Evolutionary conservation across 768 basidiomycete species (phyloP), one percentile per base, ranked within the genome.

Genomic region (Agrocybe pediades): DNA sequence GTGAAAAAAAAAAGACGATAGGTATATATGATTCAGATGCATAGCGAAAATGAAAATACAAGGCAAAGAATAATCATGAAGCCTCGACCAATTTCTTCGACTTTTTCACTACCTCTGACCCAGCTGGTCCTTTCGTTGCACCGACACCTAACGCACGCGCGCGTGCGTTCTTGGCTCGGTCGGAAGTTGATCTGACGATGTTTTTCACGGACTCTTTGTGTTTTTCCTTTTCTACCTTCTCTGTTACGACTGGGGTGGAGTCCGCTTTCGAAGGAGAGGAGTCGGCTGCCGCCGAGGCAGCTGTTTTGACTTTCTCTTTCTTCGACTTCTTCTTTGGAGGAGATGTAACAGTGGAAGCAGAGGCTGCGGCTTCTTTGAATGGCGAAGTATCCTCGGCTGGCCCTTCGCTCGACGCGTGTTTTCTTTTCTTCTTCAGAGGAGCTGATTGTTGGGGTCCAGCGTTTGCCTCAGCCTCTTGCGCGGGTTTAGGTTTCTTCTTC

Each of bases 111-210:
- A n/a, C n/a, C n/a, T n/a, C n/a, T n/a, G 33, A 36, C n/a, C 3
- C 11, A 36, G 33, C 11, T 4, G 33, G 11, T 13, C 33, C 33
- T n/a, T 36, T 36, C 33, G n/a, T 15, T n/a, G n/a, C n/a, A n/a
- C n/a, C n/a, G 33, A n/a, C 33, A 23, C 55, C 56, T 48, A 57
- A 25, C 9, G 65, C 70, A 53, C 66, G 68, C 17, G 65, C 63
- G 42, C 72, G 72, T 7, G 74, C 75, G n/a, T 57, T 59, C 49
- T 67, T 72, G 5, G 76, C 74, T 24, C 72, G 69, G 30, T 67
- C 64, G 8, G 71, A 65, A 17, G 75, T 70, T 17, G 73, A 74
- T 19, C 67, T 64, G 19, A 67, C 73, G 26, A 78, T 76, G 42
- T 57, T 65, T 51, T 65, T 68, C 24, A 76, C 60, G 4, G 57